Evolutionary conservation across 176 grass and related monocot species (phyloP).

Genomic region (Oryza nivara): DNA sequence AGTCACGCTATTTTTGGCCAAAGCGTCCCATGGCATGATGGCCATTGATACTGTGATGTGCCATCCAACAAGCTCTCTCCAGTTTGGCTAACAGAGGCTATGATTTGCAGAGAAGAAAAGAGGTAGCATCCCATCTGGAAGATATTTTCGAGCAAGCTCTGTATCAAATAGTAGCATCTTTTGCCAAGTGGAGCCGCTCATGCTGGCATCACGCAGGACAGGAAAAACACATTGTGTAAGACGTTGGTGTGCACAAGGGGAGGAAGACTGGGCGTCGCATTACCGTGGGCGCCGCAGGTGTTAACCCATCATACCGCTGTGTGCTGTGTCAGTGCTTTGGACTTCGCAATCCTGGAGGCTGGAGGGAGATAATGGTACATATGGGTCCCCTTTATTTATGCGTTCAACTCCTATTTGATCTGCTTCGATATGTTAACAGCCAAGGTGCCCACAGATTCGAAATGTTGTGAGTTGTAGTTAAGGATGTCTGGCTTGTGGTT

Average conservation of each 20-base stretch:
- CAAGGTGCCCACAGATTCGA: background rate
- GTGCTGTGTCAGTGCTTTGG: constrained; percentile 1
- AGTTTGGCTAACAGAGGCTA: background rate
- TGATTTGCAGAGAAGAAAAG: background rate
- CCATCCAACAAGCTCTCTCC: background rate
- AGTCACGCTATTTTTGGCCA: background rate
- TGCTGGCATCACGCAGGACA: constrained; percentile 2
- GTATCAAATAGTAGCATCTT: background rate
- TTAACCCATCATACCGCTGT: background rate
- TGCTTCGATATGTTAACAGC: background rate
- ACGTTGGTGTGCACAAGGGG: background rate
- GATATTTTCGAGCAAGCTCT: background rate
- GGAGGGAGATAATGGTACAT: background rate
- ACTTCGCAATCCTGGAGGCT: background rate
- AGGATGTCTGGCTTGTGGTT: background rate
- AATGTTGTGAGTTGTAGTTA: background rate
- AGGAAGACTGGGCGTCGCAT: background rate
- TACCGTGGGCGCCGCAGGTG: constrained; percentile 38
- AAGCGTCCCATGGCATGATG: background rate
- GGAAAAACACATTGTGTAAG: background rate
- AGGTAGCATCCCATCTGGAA: background rate
- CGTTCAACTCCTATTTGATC: background rate
- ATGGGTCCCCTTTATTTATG: background rate
- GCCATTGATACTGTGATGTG: background rate
- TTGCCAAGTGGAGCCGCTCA: background rate